phyloP scores from a whole-genome alignment of 108 stramenopile genomes.

The Nitzschia sp. region DNA sequence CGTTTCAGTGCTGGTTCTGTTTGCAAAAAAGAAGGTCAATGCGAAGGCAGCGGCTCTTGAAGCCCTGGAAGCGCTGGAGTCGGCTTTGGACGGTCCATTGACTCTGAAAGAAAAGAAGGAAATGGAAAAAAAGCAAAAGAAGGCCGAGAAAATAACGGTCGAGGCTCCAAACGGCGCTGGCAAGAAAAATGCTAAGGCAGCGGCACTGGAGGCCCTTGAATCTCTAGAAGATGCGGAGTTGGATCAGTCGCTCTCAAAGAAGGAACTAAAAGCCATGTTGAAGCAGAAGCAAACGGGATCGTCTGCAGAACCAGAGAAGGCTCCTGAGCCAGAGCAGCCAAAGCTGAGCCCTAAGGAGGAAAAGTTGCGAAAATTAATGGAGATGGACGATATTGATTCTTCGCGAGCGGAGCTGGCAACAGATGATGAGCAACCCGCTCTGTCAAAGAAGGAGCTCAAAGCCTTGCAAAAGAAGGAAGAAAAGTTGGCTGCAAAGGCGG shows the following conservation, averaged over 20 bases:
- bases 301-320: not conserved
- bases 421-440: conserved; percentile 34
- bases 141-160: conserved; percentile 17
- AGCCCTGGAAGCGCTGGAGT: conserved; percentile 56
- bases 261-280: conserved; percentile 43
- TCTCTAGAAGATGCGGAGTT: conserved; percentile 36
- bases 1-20: conserved; percentile 14
- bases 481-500: conserved; percentile 52
- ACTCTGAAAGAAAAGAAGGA: conserved; percentile 38
- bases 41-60: conserved; percentile 61
- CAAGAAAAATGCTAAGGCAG: conserved; percentile 45
- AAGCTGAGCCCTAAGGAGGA: conserved; percentile 43
- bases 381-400: conserved; percentile 30
- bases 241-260: conserved; percentile 39
- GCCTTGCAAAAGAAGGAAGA: conserved; percentile 47
- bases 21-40: conserved; percentile 59
- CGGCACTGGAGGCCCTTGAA: conserved; percentile 67
- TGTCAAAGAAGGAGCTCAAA: conserved; percentile 56
- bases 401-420: not conserved
- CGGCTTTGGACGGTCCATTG: conserved; percentile 25
- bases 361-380: conserved; percentile 42
- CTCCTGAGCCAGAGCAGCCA: not conserved
- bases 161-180: conserved; percentile 1
- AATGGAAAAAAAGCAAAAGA: conserved; percentile 46
- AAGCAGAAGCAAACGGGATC: conserved; percentile 39